phyloP scores from a whole-genome alignment of 2,329 filamentous ascomycete genomes.

The Bretziella fagacearum region DNA sequence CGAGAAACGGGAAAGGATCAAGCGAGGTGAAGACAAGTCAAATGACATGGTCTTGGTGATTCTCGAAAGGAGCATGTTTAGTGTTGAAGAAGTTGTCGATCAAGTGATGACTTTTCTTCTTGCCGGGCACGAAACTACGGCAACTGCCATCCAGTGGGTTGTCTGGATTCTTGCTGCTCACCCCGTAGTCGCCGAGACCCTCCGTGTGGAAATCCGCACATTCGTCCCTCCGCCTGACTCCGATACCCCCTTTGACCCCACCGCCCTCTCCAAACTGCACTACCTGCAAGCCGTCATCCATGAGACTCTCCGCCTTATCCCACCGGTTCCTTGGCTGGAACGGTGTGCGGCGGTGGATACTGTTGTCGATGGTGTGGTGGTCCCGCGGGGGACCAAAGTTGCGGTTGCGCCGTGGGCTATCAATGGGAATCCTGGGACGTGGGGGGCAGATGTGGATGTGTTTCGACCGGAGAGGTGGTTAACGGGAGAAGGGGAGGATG shows the following conservation, averaged over 20 bases:
- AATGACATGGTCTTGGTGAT: constrained; percentile 69
- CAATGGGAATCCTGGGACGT: constrained; percentile 52
- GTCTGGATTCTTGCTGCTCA: background rate
- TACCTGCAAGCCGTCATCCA: constrained; percentile 67
- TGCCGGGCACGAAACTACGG: background rate
- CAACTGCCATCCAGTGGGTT: background rate
- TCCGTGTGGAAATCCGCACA: constrained; percentile 51
- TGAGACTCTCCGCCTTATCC: constrained; percentile 57
- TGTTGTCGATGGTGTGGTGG: constrained; percentile 42
- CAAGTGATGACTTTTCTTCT: constrained; percentile 49
- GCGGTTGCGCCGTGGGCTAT: constrained; percentile 48
- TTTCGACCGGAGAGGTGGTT: constrained; percentile 46
- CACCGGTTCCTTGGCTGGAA: constrained; percentile 54
- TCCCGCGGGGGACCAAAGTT: constrained; percentile 56
- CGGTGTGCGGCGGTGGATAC: constrained; percentile 50
- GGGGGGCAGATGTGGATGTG: constrained; percentile 56
- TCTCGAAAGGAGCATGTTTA: constrained; percentile 57
- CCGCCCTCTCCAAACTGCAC: constrained; percentile 52
- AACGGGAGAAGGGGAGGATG: constrained; percentile 45
- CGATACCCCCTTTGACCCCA: background rate
- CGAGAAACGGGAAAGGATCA: constrained; percentile 44
- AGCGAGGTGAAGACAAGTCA: constrained; percentile 21
- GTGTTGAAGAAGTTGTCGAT: constrained; percentile 64
- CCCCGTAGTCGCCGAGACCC: constrained; percentile 49
- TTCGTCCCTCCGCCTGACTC: constrained; percentile 31